phyloP scores from a whole-genome alignment of 202 grass and related monocot species.

The Zizania palustris region DNA sequence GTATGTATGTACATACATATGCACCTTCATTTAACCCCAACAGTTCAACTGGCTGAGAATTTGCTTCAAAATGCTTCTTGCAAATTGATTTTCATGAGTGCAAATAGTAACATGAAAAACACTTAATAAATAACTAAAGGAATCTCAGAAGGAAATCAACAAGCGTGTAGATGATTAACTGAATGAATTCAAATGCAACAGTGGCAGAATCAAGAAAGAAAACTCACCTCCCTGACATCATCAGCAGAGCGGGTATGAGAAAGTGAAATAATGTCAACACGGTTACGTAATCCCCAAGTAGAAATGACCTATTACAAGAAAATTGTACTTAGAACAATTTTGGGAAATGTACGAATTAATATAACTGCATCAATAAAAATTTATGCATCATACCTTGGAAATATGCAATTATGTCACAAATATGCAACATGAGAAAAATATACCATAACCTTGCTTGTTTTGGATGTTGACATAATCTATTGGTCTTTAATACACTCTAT shows the following conservation, averaged over 20 bases:
- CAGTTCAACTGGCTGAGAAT: conserved; percentile 8
- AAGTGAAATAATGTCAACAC: conserved; percentile 90
- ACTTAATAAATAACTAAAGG: conserved; percentile 10
- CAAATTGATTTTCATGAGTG: conserved; percentile 13
- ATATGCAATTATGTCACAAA: neutral
- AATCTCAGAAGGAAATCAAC: conserved; percentile 15
- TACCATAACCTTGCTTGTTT: neutral
- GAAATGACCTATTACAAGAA: conserved; percentile 71
- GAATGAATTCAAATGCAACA: conserved; percentile 35
- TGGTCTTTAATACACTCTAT: conserved; percentile 5
- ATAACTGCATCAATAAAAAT: conserved; percentile 18
- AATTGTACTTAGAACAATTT: conserved; percentile 29
- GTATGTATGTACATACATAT: conserved; percentile 26
- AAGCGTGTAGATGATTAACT: conserved; percentile 9
- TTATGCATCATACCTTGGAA: neutral
- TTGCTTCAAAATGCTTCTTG: conserved; percentile 17
- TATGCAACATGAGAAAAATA: neutral
- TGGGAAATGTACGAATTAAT: conserved; percentile 9
- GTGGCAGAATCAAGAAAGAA: conserved; percentile 33
- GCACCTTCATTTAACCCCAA: conserved; percentile 24
- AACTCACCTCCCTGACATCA: conserved; percentile 83
- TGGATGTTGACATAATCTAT: conserved; percentile 6
- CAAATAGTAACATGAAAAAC: conserved; percentile 8
- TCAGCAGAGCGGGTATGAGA: conserved; percentile 91
- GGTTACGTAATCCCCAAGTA: conserved; percentile 88